A percentile compares a stretch with the other conserved stretches of the same genome.
Conservation (phyloP, 352 stramenopile species). For the Phytopythium oedochilum region DNA sequence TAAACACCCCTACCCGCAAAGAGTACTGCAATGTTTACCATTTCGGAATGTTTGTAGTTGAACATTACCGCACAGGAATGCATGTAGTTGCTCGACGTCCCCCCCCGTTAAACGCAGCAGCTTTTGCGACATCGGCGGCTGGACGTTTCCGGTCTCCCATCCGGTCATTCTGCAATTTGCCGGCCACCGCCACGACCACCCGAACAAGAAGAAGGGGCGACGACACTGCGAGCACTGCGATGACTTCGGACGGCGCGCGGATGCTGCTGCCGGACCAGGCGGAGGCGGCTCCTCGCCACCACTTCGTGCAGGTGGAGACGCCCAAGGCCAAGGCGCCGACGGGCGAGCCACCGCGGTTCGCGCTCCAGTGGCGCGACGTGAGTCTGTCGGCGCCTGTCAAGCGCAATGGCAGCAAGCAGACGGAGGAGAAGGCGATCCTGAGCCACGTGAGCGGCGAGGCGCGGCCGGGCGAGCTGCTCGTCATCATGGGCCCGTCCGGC, state of each 20-base stretch:
- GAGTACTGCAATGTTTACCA: too few relatives aligned
- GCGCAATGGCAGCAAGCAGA: constrained; percentile 15
- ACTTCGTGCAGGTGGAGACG: constrained; percentile 12
- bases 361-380: constrained; percentile 32
- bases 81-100: too few relatives aligned
- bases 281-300: not conserved
- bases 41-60: too few relatives aligned
- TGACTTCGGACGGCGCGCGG: not conserved
- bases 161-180: not conserved
- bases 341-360: constrained; percentile 3
- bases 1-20: too few relatives aligned
- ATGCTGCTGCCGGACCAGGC: not conserved
- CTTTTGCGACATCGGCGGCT: too few relatives aligned
- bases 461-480: constrained; percentile 30
- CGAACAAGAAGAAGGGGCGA: not conserved
- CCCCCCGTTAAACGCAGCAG: too few relatives aligned
- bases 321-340: not conserved
- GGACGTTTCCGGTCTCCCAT: too few relatives aligned
- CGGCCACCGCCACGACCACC: too few relatives aligned
- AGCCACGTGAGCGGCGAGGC: constrained; percentile 35
- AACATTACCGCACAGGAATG: too few relatives aligned
- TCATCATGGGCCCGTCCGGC: constrained; percentile 58
- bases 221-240: not conserved
- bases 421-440: constrained; percentile 39
- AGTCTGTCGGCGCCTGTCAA: constrained; percentile 7